Evolutionary conservation across 371 early-diverging fungal species (phyloP), one percentile per base, ranked within the genome.

Genomic region (Mucor velutinosus): DNA sequence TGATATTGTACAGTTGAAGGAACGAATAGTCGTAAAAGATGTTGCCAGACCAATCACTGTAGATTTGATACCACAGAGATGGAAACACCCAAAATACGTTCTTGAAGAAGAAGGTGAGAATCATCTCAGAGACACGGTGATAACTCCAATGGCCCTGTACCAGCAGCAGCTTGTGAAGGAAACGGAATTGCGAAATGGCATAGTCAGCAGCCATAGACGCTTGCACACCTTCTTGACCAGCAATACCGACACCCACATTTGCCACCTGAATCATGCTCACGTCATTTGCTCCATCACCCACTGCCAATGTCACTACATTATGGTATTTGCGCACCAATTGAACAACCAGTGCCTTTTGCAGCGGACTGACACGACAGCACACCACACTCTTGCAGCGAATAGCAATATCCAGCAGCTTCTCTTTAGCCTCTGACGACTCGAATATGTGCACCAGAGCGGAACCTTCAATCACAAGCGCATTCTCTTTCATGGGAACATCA

Each of bases 241-340:
- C 86, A 66, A 97, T 97, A 51, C 95, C 98, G 21, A 97, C 90
- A 29, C 98, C 76, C 41, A 99, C 91, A 79, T 99, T 91, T 12
- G 99, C 97, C 5, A 93, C 95, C 79, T 95, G 90, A 79, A 94
- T 93, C 96, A 93, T 96, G 62, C 85, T 92, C 59, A 93, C 99
- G 82, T 97, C 97, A 74, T 97, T 96, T 61, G 98, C 99, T 10
- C 99, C 99, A 79, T 99, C 99, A 19, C 99, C 99, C 51, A 99
- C 94, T 14, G 94, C 98, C 59, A 96, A 84, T 61, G 93, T 95
- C 51, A 90, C 89, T 23, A 90, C 89, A 35, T 79, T 86, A 57
- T 84, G 84, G 37, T 90, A 92, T 57, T 91, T 87, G 37, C 93
- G 90, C n/a, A 99, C 91, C 58, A 97, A 78, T 60, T 90, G 88